A percentile compares a stretch with the other conserved stretches of the same genome.
Evolutionary conservation across 345 rosid genomes (phyloP).

Genomic region (Syzygium grande): DNA sequence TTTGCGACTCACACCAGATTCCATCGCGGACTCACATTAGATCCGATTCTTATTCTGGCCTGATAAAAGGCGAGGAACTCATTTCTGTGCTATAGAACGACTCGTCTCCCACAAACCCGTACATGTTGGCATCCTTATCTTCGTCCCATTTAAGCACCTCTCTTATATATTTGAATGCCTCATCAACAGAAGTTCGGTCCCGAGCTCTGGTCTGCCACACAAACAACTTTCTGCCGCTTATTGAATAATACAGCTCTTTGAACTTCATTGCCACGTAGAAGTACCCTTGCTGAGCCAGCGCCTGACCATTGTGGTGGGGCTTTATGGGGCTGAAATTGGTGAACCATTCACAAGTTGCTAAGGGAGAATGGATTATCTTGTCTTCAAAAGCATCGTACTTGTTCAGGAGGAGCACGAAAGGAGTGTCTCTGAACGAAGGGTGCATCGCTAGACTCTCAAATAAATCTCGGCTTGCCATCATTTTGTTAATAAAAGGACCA

Average conservation of each 20-base stretch:
- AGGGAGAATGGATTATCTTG: conserved; percentile 28
- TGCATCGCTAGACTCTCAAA: conserved; percentile 42
- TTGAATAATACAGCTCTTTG: conserved; percentile 37
- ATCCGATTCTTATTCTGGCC: conserved; percentile 16
- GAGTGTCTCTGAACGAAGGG: conserved; percentile 37
- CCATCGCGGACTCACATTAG: neutral
- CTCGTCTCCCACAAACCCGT: conserved; percentile 27
- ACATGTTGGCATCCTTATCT: conserved; percentile 30
- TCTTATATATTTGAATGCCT: conserved; percentile 42
- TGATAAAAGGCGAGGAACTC: conserved; percentile 32
- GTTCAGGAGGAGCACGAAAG: conserved; percentile 47
- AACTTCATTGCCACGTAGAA: conserved; percentile 45
- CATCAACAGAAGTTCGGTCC: conserved; percentile 29
- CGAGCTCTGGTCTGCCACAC: conserved; percentile 34
- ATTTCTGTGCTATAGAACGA: conserved; percentile 42
- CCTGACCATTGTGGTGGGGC: conserved; percentile 26
- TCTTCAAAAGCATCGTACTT: conserved; percentile 49
- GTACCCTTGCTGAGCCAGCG: conserved; percentile 50
- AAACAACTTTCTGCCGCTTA: conserved; percentile 36
- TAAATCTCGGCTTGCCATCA: conserved; percentile 39
- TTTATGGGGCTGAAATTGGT: conserved; percentile 36
- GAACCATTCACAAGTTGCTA: conserved; percentile 53
- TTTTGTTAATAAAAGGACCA: conserved; percentile 28
- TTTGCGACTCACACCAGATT: neutral
- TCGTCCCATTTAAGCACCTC: conserved; percentile 66